A percentile compares a stretch with the other conserved stretches of the same genome.
Conservation (phyloP, 2,329 filamentous ascomycete species). For the Curvularia lunata region DNA sequence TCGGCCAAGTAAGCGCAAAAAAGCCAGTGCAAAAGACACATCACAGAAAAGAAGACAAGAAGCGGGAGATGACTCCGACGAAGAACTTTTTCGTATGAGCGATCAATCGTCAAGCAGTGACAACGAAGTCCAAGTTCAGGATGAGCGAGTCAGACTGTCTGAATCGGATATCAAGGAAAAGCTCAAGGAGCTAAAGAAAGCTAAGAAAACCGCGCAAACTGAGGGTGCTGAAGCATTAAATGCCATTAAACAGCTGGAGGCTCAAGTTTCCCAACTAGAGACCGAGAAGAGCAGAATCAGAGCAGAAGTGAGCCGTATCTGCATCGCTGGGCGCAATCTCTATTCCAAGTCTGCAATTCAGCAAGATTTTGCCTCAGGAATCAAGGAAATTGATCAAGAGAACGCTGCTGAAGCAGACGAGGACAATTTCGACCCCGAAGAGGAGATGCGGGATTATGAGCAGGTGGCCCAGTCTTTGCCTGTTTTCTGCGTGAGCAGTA, state of each 20-base stretch:
- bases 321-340: conserved; percentile 63
- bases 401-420: conserved; percentile 60
- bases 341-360: conserved; percentile 63
- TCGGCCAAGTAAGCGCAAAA: conserved; percentile 51
- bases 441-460: conserved; percentile 64
- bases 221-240: conserved; percentile 38
- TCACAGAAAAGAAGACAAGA: conserved; percentile 4
- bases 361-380: conserved; percentile 64
- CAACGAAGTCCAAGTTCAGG: conserved; percentile 22
- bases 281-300: conserved; percentile 41
- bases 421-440: conserved; percentile 60
- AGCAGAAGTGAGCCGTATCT: conserved; percentile 48
- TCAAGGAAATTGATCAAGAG: conserved; percentile 66
- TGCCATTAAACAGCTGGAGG: conserved; percentile 40
- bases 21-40: conserved; percentile 28
- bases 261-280: conserved; percentile 38
- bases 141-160: conserved; percentile 49
- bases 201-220: conserved; percentile 52
- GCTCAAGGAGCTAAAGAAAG: conserved; percentile 52
- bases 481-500: conserved; percentile 69
- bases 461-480: conserved; percentile 62
- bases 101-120: conserved; percentile 33
- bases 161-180: conserved; percentile 51
- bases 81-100: conserved; percentile 21
- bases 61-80: neutral